Conservation (phyloP, 2,329 filamentous ascomycete species). For the Didymella arachidicola region DNA sequence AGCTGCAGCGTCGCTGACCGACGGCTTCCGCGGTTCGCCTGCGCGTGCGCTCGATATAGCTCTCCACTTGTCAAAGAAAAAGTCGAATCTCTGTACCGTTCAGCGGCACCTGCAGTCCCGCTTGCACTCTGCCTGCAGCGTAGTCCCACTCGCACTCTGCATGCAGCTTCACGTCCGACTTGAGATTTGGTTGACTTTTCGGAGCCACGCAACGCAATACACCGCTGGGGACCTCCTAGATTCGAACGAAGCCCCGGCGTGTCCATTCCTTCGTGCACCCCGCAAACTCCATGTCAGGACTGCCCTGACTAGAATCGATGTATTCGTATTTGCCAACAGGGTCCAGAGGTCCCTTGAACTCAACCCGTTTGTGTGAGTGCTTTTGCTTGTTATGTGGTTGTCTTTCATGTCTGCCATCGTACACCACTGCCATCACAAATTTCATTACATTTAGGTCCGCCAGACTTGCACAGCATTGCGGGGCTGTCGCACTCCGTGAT, state of each 20-base stretch:
- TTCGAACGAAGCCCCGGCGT: conserved; percentile 10
- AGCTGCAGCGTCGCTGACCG: conserved; percentile 7
- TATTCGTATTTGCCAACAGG: conserved; percentile 5
- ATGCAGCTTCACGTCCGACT: conserved; percentile 13
- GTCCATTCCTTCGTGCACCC: conserved; percentile 13
- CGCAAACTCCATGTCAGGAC: conserved; percentile 4
- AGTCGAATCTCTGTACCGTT: conserved; percentile 4
- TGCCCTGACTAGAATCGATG: conserved; percentile 10
- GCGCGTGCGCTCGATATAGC: conserved; percentile 4
- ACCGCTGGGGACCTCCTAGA: conserved; percentile 14
- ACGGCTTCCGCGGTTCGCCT: conserved; percentile 2
- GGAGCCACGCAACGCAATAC: conserved; percentile 22
- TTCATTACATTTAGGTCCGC: conserved; percentile 4
- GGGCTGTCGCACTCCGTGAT: conserved; percentile 19
- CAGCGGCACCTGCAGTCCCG: conserved; percentile 12
- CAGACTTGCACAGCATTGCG: conserved; percentile 14
- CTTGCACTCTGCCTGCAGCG: not conserved
- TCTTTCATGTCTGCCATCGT: not conserved
- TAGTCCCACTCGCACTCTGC: conserved; percentile 12
- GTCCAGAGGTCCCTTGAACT: conserved; percentile 12
- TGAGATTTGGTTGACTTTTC: conserved; percentile 9
- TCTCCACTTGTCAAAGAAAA: conserved; percentile 14
- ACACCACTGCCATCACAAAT: conserved; percentile 2
- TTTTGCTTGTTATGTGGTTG: conserved; percentile 3
- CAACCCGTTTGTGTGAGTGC: conserved; percentile 9